Base-by-base conservation (phyloP, 2,329 filamentous ascomycete species). In the Colletotrichum sp. region DNA sequence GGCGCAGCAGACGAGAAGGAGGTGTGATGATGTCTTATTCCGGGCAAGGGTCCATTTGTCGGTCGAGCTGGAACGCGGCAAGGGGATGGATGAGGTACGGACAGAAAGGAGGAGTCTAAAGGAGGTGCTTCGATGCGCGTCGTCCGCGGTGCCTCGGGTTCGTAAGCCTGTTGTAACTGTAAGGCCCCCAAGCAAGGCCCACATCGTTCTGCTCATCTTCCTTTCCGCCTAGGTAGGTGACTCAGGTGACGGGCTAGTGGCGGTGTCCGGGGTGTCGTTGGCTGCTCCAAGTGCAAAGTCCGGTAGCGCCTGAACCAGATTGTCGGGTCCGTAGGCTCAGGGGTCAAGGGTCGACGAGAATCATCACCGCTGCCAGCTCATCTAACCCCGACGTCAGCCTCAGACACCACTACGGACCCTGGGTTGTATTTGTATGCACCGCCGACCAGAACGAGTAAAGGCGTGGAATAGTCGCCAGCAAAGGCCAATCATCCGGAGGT, bases 301-400 rank as follows among this genome's bases (percentile, higher is more conserved):
- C 68, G 68, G 69, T 69, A 64, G 73, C 64, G 70, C 63, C 64
- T 68, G 71, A 59, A 73, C 73, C 73, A 76, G 64, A 76, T 65
- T 76, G 73, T 76, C 70, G 73, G 73, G 73, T 76, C 64, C 24
- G 18, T 30, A 39, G 70, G 71, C 64, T 36, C 70, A 73, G 73
- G 73, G 73, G 73, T 73, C 73, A 73, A 76, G 73, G 73, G 59
- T 76, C 64, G 73, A 76, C n/a, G 5, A 64, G 63, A n/a, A 44
- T 69, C 73, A 76, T 21, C 73, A 69, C 55, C 55, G 57, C 63
- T 57, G 70, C 63, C 70, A 73, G 34, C 64, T 73, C 73, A 73
- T 76, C 57, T 73, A 69, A 73, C 57, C 70, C 70, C 72, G 57
- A 73, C 70, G 59, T 76, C 73, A 76, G 64, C 73, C 70, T 76